A percentile compares a stretch with the other conserved stretches of the same genome.
phyloP scores from a whole-genome alignment of 768 basidiomycete species.

The Asterophora parasitica region DNA sequence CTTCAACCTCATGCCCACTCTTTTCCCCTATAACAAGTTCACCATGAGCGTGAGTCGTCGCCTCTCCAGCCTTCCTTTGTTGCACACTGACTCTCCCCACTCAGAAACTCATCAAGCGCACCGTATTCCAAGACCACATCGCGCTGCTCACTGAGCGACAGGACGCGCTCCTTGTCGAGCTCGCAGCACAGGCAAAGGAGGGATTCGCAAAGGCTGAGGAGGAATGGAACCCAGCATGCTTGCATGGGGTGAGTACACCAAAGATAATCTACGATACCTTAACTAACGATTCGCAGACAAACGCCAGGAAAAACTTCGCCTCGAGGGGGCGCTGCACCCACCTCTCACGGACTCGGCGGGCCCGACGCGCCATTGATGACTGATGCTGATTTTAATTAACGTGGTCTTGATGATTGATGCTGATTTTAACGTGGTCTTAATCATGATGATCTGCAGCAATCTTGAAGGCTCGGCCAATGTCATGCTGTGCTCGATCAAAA shows the following conservation, averaged over 20 bases:
- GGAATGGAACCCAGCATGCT: conserved; percentile 67
- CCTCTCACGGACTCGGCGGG: conserved; percentile 32
- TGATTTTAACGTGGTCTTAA: too few relatives aligned
- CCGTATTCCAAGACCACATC: conserved; percentile 74
- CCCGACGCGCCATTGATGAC: conserved; percentile 29
- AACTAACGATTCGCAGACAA: conserved; percentile 39
- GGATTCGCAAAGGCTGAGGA: conserved; percentile 67
- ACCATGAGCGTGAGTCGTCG: conserved; percentile 71
- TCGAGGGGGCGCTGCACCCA: conserved; percentile 24
- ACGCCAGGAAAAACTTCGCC: conserved; percentile 51
- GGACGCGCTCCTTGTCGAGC: conserved; percentile 59
- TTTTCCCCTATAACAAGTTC: conserved; percentile 95
- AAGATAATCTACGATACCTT: too few relatives aligned
- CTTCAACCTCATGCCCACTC: conserved; percentile 81
- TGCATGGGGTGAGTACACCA: conserved; percentile 60
- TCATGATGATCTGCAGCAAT: conserved; percentile 25
- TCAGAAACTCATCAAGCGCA: conserved; percentile 90
- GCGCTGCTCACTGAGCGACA: conserved; percentile 63
- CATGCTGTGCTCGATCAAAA: conserved; percentile 72
- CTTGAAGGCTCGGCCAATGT: conserved; percentile 70
- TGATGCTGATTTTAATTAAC: too few relatives aligned
- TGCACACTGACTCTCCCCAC: background rate
- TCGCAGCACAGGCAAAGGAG: conserved; percentile 55
- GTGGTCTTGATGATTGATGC: too few relatives aligned
- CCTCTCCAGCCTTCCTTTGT: too few relatives aligned